phyloP scores from a whole-genome alignment of 768 basidiomycete genomes.

The Dacryopinax spathularia region DNA sequence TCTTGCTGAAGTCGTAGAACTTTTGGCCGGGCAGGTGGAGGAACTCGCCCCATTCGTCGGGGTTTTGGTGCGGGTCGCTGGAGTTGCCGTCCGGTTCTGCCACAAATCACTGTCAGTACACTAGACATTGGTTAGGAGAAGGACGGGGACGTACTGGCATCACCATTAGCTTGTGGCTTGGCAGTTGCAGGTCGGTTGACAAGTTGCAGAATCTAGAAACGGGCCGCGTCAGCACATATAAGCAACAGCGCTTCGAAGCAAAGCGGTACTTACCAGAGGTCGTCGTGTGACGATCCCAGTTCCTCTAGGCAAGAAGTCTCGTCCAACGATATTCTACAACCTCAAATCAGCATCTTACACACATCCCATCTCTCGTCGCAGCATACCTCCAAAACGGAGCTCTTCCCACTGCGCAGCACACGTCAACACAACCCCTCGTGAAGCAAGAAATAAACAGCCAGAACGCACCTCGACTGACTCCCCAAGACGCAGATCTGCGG shows the following conservation, averaged over 20 bases:
- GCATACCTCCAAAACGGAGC: constrained; percentile 76
- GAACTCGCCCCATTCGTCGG: constrained; percentile 98
- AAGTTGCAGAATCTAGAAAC: constrained; percentile 69
- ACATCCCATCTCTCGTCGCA: not conserved
- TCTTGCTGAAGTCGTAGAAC: constrained; percentile 94
- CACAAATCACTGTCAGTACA: not conserved
- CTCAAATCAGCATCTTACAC: not conserved
- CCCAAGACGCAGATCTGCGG: constrained; percentile 86
- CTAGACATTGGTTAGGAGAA: not conserved
- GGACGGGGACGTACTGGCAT: constrained; percentile 26
- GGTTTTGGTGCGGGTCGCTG: constrained; percentile 64
- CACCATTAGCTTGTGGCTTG: constrained; percentile 33
- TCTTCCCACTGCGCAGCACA: constrained; percentile 51
- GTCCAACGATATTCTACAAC: constrained; percentile 86
- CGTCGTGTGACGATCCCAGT: constrained; percentile 96
- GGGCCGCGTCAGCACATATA: not conserved
- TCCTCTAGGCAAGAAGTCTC: constrained; percentile 97
- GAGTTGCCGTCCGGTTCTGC: constrained; percentile 34
- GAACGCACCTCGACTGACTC: constrained; percentile 46
- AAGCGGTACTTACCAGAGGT: constrained; percentile 53
- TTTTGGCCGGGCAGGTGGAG: constrained; percentile 91
- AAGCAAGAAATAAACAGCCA: not conserved
- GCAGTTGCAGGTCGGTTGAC: constrained; percentile 60
- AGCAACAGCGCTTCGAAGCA: constrained; percentile 3
- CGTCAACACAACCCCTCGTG: not conserved